Conservation (phyloP, 768 basidiomycete genomes). For the Russula sp. region DNA sequence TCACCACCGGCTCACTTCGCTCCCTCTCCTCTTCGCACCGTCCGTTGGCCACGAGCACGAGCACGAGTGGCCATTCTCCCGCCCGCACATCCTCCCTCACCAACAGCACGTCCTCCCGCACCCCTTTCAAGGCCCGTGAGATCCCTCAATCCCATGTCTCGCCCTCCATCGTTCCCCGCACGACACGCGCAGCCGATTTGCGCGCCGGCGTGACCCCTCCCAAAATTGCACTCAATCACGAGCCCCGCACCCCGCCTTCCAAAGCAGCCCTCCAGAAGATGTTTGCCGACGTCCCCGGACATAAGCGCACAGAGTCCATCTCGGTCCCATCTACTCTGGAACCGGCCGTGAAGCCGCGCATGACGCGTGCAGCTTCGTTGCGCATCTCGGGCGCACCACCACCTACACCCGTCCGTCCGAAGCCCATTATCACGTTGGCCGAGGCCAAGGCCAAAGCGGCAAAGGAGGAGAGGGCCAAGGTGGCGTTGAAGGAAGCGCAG, state of each 20-base stretch:
- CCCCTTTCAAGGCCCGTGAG: slow-evolving; percentile 56
- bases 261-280: slow-evolving; percentile 57
- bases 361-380: slow-evolving; percentile 70
- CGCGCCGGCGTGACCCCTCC: slow-evolving; percentile 53
- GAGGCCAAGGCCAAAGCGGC: slow-evolving; percentile 25
- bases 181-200: slow-evolving; percentile 65
- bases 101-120: slow-evolving; percentile 41
- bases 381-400: slow-evolving; percentile 48
- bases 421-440: slow-evolving; percentile 8
- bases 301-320: slow-evolving; percentile 65
- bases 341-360: slow-evolving; percentile 61
- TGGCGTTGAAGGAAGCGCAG: slow-evolving; percentile 30
- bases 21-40: slow-evolving; percentile 40
- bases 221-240: slow-evolving; percentile 31
- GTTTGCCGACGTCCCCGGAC: slow-evolving; percentile 75
- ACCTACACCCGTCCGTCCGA: slow-evolving; percentile 26
- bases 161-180: slow-evolving; percentile 72
- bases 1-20: slow-evolving; percentile 28
- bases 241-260: slow-evolving; percentile 45
- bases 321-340: slow-evolving; percentile 68
- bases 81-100: slow-evolving; percentile 37
- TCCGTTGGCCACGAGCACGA: slow-evolving; percentile 20
- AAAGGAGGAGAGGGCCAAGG: slow-evolving; percentile 26
- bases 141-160: slow-evolving; percentile 52
- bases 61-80: slow-evolving; percentile 24